Conservation (phyloP, 2,329 filamentous ascomycete species). For the Byssochlamys sp. region DNA sequence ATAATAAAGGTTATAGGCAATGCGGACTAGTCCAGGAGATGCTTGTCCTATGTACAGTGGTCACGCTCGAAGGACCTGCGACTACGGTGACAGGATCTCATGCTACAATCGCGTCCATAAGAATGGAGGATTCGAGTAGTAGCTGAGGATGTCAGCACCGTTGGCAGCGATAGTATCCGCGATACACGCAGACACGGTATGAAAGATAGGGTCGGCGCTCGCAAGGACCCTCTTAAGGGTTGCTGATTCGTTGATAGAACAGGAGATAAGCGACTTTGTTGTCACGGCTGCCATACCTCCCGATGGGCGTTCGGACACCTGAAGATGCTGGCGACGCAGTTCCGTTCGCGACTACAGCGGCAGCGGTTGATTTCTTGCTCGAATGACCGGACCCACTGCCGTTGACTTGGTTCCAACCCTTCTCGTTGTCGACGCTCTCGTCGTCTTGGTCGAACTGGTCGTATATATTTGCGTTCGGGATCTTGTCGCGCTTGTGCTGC, state of each 20-base stretch:
- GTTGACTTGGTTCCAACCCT: conserved; percentile 76
- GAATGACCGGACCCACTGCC: conserved; percentile 41
- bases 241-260: conserved; percentile 71
- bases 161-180: conserved; percentile 18
- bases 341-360: conserved; percentile 49
- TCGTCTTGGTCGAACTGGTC: conserved; percentile 57
- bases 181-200: background rate
- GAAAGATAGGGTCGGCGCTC: background rate
- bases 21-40: background rate
- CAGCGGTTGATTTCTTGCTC: conserved; percentile 60
- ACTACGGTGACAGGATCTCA: background rate
- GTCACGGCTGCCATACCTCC: conserved; percentile 60
- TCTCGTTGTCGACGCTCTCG: conserved; percentile 52
- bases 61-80: background rate
- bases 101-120: background rate
- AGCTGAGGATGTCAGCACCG: conserved; percentile 49
- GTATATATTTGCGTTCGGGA: conserved; percentile 60
- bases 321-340: conserved; percentile 46
- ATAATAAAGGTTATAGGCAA: background rate
- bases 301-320: conserved; percentile 49
- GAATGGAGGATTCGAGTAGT: conserved; percentile 35
- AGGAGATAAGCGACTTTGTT: conserved; percentile 96
- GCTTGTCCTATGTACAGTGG: background rate
- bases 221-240: background rate
- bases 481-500: conserved; percentile 48